Base-by-base conservation (phyloP, 257 asterid genomes). In the Datura wrightii region DNA sequence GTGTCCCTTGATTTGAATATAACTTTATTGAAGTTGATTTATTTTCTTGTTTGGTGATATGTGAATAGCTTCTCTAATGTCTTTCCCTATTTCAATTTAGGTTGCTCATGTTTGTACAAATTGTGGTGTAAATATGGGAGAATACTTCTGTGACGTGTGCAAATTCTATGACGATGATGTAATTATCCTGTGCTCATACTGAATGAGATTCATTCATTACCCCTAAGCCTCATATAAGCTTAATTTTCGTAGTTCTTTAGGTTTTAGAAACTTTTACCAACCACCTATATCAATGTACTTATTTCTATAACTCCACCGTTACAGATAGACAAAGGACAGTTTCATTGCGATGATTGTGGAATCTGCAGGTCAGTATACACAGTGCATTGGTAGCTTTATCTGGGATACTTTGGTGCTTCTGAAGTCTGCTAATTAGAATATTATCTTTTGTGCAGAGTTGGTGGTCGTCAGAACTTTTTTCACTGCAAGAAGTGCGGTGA, bases 51-150 rank as follows among this genome's bases (percentile, higher is more conserved):
- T 31, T 76, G 82, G 44, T 76, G 82, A 53, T 76, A 31, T 7
- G 24, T 4, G 63, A 76, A 50, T 31, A 1, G 4, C 50, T 16
- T 36, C 6, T 52, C 82, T 50, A 3, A 76, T 76, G 63, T 31
- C 13, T 76, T 76, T 50, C 63, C 52, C n/a, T 52, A 3, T 50
- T 50, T 52, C 63, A 76, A 34, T 88, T 54, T 89, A 97, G 99
- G 98, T 94, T 86, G 93, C 94, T 18, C 94, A 83, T 46, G 92
- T 89, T 89, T 97, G 99, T 84, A 89, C 95, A 41, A 97, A 97
- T 46, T 97, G 99, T 11, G 99, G 99, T 59, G 98, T 97, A 83
- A 94, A 93, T 65, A 94, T 97, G 99, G 99, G 99, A 79, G 99
- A 97, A 81, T 97, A 97, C 63, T 97, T 97, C 52, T 97, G 99